These are phyloP conservation scores for Pugionium dolabratum DNA, from an alignment of 345 rosid species.

Conservation along the genomic window DNA sequence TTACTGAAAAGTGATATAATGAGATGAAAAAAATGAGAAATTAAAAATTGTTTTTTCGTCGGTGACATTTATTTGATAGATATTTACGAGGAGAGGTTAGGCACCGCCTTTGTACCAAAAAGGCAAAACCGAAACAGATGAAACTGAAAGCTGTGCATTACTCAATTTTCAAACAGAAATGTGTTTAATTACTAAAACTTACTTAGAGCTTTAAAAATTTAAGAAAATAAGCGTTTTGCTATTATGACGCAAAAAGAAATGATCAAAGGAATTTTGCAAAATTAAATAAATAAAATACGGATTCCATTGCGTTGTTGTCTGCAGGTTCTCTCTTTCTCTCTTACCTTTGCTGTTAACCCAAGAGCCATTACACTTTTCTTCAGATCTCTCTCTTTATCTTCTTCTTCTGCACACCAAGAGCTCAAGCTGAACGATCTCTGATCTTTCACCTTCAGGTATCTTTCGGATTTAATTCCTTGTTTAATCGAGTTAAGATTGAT, in stretches of 20 bases:
- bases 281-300: constrained; percentile 19
- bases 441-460: constrained; percentile 27
- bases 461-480: neutral
- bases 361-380: constrained; percentile 28
- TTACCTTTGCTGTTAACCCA: constrained; percentile 10
- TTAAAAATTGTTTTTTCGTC: neutral
- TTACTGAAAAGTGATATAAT: neutral
- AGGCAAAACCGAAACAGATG: constrained; percentile 1
- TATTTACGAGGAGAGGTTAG: constrained; percentile 26
- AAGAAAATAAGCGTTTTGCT: constrained; percentile 10
- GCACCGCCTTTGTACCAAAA: constrained; percentile 32
- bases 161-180: neutral
- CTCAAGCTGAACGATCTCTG: neutral
- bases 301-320: constrained; percentile 26
- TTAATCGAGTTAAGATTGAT: neutral
- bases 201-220: neutral
- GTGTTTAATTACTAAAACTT: neutral
- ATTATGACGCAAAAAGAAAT: constrained; percentile 10
- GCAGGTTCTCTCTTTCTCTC: constrained; percentile 22
- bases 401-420: neutral
- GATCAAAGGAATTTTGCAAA: neutral
- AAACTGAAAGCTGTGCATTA: constrained; percentile 22
- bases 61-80: constrained; percentile 24
- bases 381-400: constrained; percentile 27
- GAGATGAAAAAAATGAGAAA: neutral